Percentiles rank a stretch among this genome's conserved stretches.
phyloP scores from a whole-genome alignment of 305 asterid species.

The Rubia balearica region DNA sequence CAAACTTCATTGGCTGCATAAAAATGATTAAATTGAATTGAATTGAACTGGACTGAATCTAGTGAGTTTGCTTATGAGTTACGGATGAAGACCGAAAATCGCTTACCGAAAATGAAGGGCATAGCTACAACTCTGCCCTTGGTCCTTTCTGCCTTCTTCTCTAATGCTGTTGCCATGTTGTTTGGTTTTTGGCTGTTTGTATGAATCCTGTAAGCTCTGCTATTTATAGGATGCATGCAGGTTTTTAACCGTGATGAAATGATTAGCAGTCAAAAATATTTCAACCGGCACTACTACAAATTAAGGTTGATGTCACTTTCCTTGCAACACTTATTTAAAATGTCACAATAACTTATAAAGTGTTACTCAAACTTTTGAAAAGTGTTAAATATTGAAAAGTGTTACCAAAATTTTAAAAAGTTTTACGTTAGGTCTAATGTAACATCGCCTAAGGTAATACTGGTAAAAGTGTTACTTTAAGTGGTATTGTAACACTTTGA shows the following conservation, averaged over 20 bases:
- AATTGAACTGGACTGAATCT: neutral
- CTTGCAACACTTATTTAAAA: too few relatives aligned
- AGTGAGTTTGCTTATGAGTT: too few relatives aligned
- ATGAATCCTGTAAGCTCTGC: slow-evolving; percentile 8
- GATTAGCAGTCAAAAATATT: neutral
- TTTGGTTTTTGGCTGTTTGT: slow-evolving; percentile 13
- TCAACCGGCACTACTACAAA: too few relatives aligned
- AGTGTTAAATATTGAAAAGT: too few relatives aligned
- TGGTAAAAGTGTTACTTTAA: too few relatives aligned
- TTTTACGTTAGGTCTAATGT: too few relatives aligned
- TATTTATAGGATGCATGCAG: slow-evolving; percentile 33
- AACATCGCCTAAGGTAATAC: too few relatives aligned
- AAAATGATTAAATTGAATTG: neutral
- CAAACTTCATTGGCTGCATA: slow-evolving; percentile 52
- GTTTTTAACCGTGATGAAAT: neutral
- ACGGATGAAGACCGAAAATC: neutral
- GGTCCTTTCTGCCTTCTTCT: slow-evolving; percentile 34
- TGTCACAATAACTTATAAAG: too few relatives aligned
- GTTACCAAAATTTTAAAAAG: too few relatives aligned
- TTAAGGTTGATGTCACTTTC: too few relatives aligned
- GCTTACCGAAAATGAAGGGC: slow-evolving; percentile 91
- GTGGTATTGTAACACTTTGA: too few relatives aligned
- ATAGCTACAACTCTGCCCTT: slow-evolving; percentile 78
- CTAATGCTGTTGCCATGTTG: slow-evolving; percentile 24
- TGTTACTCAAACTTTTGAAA: too few relatives aligned